Evolutionary conservation across 306 rosid genomes (phyloP), one percentile per base, ranked within the genome.

Genomic region (Abrus precatorius): DNA sequence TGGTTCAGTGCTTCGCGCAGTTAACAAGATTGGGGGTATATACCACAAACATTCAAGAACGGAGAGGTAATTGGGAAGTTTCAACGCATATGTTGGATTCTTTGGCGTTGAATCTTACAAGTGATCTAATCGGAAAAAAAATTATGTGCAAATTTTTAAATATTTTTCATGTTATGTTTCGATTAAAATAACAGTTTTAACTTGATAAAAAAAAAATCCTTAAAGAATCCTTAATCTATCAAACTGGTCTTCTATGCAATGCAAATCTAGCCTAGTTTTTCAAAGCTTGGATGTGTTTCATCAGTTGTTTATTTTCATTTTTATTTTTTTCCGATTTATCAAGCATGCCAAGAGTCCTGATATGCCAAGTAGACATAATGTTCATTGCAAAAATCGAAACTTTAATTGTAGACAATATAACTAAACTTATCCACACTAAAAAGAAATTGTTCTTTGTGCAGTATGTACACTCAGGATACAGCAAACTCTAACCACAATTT

Each of bases 401-500:
- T 34, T 29, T 29, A 68, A 54, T 29, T 36, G 50, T 45, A 30
- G 61, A 74, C 69, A 69, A 47, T 5, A 29, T 32, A 29, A 67
- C 44, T 57, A 83, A 72, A 44, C 72, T 38, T 83, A 55, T 66
- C 75, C 56, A 53, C 81, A 72, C 76, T 41, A 64, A 69, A 12
- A 50, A 67, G 20, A 45, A 59, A 32, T 47, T 75, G 75, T 53
- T 82, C 72, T 47, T 61, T 52, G 70, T 34, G 68, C 41, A 49
- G 83, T 77, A 79, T 84, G 73, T 82, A 79, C 80, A 67, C 32
- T 70, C 65, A 13, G 62, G 45, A 75, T 75, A 76, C 84, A 82
- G 29, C 49, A 74, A 75, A 33, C 76, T 69, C 79, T 53, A 69
- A 77, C 76, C 74, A 66, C 79, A 59, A 52, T n/a, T 79, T 11